phyloP scores from a whole-genome alignment of 2,329 filamentous ascomycete genomes.

The Hypoxylon sp. region DNA sequence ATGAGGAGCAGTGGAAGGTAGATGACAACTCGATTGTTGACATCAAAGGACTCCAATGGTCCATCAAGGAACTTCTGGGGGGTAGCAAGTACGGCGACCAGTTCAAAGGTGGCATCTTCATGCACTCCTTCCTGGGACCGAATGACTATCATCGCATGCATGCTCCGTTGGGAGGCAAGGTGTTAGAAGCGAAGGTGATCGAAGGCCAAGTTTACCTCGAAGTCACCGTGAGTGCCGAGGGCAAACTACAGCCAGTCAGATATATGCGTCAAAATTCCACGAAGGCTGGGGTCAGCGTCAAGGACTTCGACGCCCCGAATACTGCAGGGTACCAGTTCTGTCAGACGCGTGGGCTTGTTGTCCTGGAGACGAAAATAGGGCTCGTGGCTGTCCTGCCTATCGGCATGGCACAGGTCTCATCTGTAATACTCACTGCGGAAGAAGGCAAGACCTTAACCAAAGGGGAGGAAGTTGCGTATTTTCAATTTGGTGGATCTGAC shows the following conservation, averaged over 20 bases:
- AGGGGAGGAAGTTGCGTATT: constrained; percentile 53
- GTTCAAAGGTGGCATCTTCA: constrained; percentile 53
- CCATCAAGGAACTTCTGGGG: constrained; percentile 48
- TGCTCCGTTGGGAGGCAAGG: constrained; percentile 50
- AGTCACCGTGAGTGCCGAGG: constrained; percentile 34
- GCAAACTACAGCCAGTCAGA: too few relatives aligned
- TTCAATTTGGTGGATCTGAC: constrained; percentile 56
- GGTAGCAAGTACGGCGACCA: constrained; percentile 41
- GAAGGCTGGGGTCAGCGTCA: background rate
- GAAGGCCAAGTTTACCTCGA: constrained; percentile 51
- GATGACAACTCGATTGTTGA: constrained; percentile 35
- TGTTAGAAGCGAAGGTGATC: constrained; percentile 51
- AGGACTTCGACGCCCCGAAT: constrained; percentile 44
- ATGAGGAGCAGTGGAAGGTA: constrained; percentile 38
- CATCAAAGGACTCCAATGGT: constrained; percentile 51
- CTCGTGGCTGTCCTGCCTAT: constrained; percentile 54
- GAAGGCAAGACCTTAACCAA: constrained; percentile 46
- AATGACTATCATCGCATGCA: constrained; percentile 55
- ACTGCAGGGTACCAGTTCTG: constrained; percentile 52
- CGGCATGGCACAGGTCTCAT: constrained; percentile 56
- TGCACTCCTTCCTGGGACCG: constrained; percentile 52
- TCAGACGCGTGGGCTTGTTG: constrained; percentile 50
- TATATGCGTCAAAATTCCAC: background rate
- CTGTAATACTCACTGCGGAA: constrained; percentile 47
- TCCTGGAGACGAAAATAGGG: constrained; percentile 50